Evolutionary conservation across 495 filamentous ascomycete species (phyloP).

Genomic region (Trypethelium eluteriae): DNA sequence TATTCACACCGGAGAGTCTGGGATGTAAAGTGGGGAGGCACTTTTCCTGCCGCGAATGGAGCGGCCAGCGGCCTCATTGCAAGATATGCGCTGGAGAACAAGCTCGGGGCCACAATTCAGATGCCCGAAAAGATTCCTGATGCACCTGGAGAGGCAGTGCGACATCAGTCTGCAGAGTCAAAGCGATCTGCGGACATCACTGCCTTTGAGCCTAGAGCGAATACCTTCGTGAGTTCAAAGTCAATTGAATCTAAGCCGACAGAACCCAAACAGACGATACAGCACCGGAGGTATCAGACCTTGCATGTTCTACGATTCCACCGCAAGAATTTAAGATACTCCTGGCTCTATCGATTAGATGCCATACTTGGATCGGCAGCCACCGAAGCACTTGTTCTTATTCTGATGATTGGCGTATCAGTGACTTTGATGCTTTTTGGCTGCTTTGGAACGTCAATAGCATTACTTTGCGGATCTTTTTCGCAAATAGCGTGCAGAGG

Average conservation of each 20-base stretch:
- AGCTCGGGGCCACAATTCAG: neutral
- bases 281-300: neutral
- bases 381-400: too few relatives aligned
- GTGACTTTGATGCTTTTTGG: neutral
- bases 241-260: too few relatives aligned
- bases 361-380: too few relatives aligned
- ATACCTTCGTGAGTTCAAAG: too few relatives aligned
- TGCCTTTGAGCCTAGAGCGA: too few relatives aligned
- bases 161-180: too few relatives aligned
- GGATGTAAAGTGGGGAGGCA: conserved; percentile 25
- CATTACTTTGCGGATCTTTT: neutral
- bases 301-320: neutral
- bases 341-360: too few relatives aligned
- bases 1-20: conserved; percentile 14
- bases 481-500: neutral
- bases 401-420: too few relatives aligned
- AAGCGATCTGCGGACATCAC: too few relatives aligned
- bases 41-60: conserved; percentile 22
- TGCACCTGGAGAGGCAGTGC: too few relatives aligned
- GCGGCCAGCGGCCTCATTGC: conserved; percentile 20
- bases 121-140: neutral
- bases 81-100: conserved; percentile 11
- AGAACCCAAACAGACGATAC: too few relatives aligned
- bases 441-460: neutral
- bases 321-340: neutral